These are phyloP conservation scores for Malus fusca DNA, from an alignment of 306 rosid species.

Conservation along the genomic window DNA sequence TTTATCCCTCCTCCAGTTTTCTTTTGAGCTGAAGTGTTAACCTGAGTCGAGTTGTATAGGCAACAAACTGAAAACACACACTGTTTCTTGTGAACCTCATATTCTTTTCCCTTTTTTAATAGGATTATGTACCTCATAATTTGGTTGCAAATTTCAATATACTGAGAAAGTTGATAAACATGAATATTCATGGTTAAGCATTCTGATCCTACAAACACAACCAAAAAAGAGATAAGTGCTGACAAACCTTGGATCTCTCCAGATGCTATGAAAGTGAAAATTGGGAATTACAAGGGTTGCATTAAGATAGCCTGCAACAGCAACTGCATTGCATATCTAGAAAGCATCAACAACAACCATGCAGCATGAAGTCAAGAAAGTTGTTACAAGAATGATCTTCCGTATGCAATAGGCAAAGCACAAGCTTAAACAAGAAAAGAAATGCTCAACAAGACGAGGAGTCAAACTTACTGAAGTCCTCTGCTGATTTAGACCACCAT, in stretches of 20 bases:
- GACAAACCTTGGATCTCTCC: constrained; percentile 98
- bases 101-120: background rate
- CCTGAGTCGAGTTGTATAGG: background rate
- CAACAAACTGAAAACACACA: background rate
- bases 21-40: background rate
- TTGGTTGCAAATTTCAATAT: background rate
- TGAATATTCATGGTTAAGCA: background rate
- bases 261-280: constrained; percentile 94
- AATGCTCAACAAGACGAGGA: background rate
- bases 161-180: background rate
- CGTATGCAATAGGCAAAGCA: background rate
- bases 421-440: constrained; percentile 2
- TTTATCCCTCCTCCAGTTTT: background rate
- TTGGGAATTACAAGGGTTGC: constrained; percentile 95
- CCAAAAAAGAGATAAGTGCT: background rate
- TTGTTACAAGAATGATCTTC: constrained; percentile 12
- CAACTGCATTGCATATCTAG: constrained; percentile 96
- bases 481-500: constrained; percentile 96
- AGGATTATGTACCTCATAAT: background rate
- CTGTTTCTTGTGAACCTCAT: background rate
- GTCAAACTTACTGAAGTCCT: constrained; percentile 76
- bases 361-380: constrained; percentile 17
- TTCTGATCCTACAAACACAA: background rate
- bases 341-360: constrained; percentile 24
- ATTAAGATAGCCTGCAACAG: constrained; percentile 95